Evolutionary conservation across 805 yeast genomes (phyloP), one percentile per base, ranked within the genome.

Genomic region (Cyberlindnera maclurae): DNA sequence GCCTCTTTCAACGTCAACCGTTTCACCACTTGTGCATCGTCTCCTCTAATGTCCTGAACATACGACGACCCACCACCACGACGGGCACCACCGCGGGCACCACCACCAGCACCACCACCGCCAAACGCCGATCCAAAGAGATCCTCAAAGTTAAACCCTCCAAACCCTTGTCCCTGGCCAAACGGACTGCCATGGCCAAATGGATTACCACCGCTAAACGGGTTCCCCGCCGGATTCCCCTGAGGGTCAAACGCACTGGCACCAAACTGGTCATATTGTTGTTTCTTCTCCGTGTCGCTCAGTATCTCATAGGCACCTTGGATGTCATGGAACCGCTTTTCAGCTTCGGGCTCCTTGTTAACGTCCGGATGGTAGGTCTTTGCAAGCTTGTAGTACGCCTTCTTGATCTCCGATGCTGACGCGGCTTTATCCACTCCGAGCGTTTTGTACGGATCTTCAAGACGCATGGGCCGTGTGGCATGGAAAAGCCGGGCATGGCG

Each of bases 291-390:
- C 38, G 86, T 83, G 58, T 88, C 94, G 33, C 87, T 79, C 54
- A 93, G 68, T 28, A 93, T 76, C 62, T 93, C 99, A 57, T 94
- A 93, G 1, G 97, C 94, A 47, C 84, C 93, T 57, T 90, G 97
- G 47, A 93, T 75, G 53, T 84, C 86, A 55, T 93, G 97, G 65
- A 93, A 93, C 60, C 79, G 79, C 55, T 77, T 76, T 52, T 90
- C 95, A 0, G 97, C 93, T 15, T 75, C 90, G 18, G 76, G 74
- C 46, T 85, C 96, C 62, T 90, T 93, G 62, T 90, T 93, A 33
- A 93, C 85, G 65, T 93, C 99, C 0, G 99, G 99, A 62, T 93
- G 99, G 61, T 69, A 88, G 59, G 90, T 75, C 62, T 93, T 93
- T 12, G 97, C 98, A 46, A 93, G 67, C 55, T 87, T 82, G 59